phyloP scores from a whole-genome alignment of 2,329 filamentous ascomycete genomes.

The Cladosporium velox region DNA sequence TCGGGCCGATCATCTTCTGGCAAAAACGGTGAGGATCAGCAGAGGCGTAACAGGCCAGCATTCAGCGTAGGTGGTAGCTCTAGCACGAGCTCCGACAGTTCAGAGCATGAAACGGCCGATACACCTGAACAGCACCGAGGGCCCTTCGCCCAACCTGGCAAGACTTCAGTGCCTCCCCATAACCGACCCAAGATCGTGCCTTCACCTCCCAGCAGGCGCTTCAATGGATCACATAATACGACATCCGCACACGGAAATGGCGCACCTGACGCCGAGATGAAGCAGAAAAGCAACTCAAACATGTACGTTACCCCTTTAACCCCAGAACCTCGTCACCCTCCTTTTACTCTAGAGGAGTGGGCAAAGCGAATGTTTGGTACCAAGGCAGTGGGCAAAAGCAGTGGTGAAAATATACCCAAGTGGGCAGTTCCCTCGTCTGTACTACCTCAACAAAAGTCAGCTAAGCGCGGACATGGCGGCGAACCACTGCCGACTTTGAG shows the following conservation, averaged over 20 bases:
- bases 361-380: conserved; percentile 22
- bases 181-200: conserved; percentile 37
- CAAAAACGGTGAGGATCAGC: conserved; percentile 21
- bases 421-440: conserved; percentile 36
- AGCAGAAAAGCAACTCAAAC: conserved; percentile 35
- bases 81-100: conserved; percentile 13
- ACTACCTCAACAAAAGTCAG: conserved; percentile 13
- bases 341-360: conserved; percentile 20
- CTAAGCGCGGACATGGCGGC: conserved; percentile 1
- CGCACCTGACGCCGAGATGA: conserved; percentile 32
- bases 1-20: conserved; percentile 18
- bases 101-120: background rate
- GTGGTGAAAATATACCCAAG: conserved; percentile 27
- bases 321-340: conserved; percentile 18
- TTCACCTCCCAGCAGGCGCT: conserved; percentile 34
- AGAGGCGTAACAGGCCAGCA: conserved; percentile 4
- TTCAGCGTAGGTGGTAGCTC: conserved; percentile 20
- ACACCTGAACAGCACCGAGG: background rate
- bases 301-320: conserved; percentile 34
- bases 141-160: background rate
- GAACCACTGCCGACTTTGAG: background rate
- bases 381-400: conserved; percentile 10
- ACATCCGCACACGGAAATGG: conserved; percentile 17
- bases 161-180: background rate
- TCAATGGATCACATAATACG: conserved; percentile 28